Percentiles rank a stretch among this genome's conserved stretches.
Conservation (phyloP, 768 basidiomycete genomes). For the Mycena kentingensis region DNA sequence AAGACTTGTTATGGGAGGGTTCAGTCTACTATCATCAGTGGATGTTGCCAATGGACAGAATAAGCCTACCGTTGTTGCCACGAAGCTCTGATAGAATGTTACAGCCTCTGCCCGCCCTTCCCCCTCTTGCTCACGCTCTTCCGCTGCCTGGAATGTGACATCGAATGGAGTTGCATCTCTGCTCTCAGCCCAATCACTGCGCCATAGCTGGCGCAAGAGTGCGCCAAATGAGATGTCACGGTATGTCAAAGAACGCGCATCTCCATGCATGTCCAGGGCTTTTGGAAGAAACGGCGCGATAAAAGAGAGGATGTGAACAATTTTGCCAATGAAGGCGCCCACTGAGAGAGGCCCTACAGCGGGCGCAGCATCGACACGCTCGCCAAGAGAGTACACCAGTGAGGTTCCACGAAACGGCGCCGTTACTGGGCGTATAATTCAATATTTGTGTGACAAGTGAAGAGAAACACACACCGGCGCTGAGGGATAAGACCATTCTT, state of each 20-base stretch:
- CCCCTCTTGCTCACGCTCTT: constrained; percentile 39
- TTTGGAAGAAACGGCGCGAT: constrained; percentile 43
- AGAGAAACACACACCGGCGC: constrained; percentile 34
- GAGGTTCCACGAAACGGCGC: constrained; percentile 52
- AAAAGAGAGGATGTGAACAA: constrained; percentile 45
- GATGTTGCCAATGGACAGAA: background rate
- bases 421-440: constrained; percentile 39
- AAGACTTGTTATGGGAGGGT: background rate
- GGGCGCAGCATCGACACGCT: constrained; percentile 42
- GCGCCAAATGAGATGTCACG: constrained; percentile 35
- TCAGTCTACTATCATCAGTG: background rate
- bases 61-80: constrained; percentile 38
- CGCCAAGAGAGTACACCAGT: constrained; percentile 47
- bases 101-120: constrained; percentile 40
- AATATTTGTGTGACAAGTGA: background rate
- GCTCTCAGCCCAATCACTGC: constrained; percentile 52
- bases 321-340: constrained; percentile 40
- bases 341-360: constrained; percentile 42
- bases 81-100: constrained; percentile 48
- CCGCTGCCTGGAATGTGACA: constrained; percentile 46
- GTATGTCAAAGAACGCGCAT: constrained; percentile 43
- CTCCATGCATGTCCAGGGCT: constrained; percentile 44
- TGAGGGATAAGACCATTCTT: constrained; percentile 51
- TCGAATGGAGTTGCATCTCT: constrained; percentile 50
- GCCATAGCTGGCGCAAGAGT: constrained; percentile 42